These are phyloP conservation scores for Saccharata proteae DNA, from an alignment of 2,329 filamentous ascomycete species.

Conservation along the genomic window DNA sequence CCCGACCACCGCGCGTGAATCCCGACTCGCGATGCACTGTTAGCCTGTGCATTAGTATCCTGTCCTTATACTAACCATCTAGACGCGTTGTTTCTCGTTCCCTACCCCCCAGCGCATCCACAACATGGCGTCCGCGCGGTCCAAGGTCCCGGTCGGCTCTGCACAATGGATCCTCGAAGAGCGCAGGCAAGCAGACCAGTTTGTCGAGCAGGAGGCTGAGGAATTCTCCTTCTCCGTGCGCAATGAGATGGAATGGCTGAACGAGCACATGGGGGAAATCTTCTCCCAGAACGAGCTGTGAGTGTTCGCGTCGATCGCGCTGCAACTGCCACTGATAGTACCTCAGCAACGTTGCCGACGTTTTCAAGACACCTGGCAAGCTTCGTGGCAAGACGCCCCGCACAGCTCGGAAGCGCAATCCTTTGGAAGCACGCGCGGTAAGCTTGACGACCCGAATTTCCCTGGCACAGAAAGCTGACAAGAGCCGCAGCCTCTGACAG, in stretches of 20 bases:
- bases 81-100: no score
- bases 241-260: conserved; percentile 95
- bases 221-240: conserved; percentile 87
- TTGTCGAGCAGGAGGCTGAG: conserved; percentile 72
- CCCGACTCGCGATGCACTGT: no score
- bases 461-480: conserved; percentile 27
- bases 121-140: conserved; percentile 12
- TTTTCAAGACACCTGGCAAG: conserved; percentile 91
- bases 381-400: conserved; percentile 70
- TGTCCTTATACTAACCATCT: no score
- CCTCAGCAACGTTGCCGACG: conserved; percentile 72
- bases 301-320: conserved; percentile 24
- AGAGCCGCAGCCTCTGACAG: conserved; percentile 31
- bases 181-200: conserved; percentile 61
- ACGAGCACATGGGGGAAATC: conserved; percentile 95
- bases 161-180: conserved; percentile 77
- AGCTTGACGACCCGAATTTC: conserved; percentile 43
- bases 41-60: no score
- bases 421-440: conserved; percentile 51
- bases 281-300: conserved; percentile 82
- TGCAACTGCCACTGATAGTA: conserved; percentile 5
- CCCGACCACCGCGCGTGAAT: no score
- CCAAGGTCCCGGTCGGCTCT: conserved; percentile 56
- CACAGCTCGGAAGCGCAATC: conserved; percentile 51
- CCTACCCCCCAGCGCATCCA: no score